phyloP scores from a whole-genome alignment of 78 protist species.

The Protostelium mycophagum region DNA sequence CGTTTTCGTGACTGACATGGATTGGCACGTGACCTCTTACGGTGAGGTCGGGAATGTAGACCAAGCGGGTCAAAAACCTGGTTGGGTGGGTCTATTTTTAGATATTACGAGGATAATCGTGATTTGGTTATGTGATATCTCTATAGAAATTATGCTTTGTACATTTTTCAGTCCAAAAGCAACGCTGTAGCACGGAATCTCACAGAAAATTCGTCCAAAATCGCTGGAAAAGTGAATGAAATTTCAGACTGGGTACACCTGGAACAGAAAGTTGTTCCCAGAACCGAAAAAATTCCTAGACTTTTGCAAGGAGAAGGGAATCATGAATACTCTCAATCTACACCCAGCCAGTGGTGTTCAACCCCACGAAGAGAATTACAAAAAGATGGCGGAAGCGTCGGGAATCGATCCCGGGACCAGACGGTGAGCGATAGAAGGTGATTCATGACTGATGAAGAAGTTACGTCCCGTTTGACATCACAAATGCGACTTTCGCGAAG shows the following conservation, averaged over 20 bases:
- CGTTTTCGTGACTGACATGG: conserved; percentile 52
- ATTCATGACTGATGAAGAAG: neutral
- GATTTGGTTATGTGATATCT: no score
- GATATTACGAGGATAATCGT: no score
- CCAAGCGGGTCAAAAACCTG: conserved; percentile 4
- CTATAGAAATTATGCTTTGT: no score
- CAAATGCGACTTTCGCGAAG: neutral
- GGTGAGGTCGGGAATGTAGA: neutral
- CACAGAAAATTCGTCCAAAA: neutral
- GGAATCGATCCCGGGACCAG: conserved; percentile 2
- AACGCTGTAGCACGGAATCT: no score
- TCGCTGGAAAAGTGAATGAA: no score
- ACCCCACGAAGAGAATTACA: neutral
- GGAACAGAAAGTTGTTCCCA: conserved; percentile 22
- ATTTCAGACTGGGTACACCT: conserved; percentile 39
- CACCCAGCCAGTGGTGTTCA: conserved; percentile 22
- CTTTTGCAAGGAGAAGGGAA: neutral
- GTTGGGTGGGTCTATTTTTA: neutral
- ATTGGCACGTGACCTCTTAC: conserved; percentile 49
- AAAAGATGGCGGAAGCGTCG: neutral
- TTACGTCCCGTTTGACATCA: conserved; percentile 4
- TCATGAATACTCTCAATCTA: conserved; percentile 7
- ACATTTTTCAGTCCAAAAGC: no score
- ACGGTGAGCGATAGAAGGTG: neutral
- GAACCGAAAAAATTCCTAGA: neutral